Evolutionary conservation across 129 eudicot species (phyloP).

Genomic region (Oenanthe sinensis): DNA sequence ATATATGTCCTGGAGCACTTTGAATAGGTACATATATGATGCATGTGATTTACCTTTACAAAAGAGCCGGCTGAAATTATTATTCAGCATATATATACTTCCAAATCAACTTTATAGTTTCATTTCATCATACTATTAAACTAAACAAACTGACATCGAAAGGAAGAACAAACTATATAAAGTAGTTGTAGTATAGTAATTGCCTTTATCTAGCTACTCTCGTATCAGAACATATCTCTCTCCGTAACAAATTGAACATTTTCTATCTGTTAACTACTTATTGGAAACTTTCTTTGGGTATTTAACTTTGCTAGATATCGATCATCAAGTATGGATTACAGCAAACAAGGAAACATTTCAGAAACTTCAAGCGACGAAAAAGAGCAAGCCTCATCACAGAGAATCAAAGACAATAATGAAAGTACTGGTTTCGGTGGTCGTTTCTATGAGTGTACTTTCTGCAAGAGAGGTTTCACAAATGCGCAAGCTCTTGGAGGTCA

Average conservation of each 20-base stretch:
- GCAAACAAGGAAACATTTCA: conserved; percentile 10
- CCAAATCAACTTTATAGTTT: not conserved
- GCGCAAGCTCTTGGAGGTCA: conserved; percentile 92
- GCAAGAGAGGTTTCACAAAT: conserved; percentile 76
- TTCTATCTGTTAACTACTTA: no score
- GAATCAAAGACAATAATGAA: conserved; percentile 12
- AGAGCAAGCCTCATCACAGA: conserved; percentile 20
- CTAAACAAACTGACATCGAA: not conserved
- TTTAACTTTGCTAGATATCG: no score
- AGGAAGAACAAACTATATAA: not conserved
- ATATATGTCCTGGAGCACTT: not conserved
- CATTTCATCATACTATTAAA: not conserved
- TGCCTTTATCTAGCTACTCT: not conserved
- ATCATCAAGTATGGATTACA: not conserved
- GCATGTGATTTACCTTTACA: not conserved
- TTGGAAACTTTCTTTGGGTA: no score
- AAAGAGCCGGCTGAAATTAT: not conserved
- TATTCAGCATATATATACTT: not conserved
- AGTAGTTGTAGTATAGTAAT: not conserved
- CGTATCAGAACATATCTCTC: not conserved
- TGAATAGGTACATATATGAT: not conserved
- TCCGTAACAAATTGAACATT: not conserved
- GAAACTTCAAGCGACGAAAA: conserved; percentile 43
- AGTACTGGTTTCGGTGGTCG: conserved; percentile 15
- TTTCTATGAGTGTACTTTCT: conserved; percentile 54